Evolutionary conservation across 306 rosid genomes (phyloP), one percentile per base, ranked within the genome.

Genomic region (Cucurbita moschata): DNA sequence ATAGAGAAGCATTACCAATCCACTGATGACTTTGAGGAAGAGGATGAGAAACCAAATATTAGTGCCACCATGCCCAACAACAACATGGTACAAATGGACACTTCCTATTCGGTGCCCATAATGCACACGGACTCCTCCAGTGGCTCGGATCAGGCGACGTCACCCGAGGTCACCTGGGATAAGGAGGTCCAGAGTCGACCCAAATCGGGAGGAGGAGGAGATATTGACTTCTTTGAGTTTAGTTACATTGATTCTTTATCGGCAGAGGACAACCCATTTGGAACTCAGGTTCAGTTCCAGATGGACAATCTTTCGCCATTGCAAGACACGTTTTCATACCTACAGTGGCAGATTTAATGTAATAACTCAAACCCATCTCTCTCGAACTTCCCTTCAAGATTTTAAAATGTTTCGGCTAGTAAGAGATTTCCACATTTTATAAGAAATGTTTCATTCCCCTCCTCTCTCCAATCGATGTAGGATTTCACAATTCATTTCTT

Each of bases 71-170:
- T 30, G 35, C 4, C 35, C 4, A 38, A 9, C 68, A 62, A 26
- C 81, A 47, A 44, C 59, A 43, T 71, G 50, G n/a, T 21, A 50
- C 74, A 79, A 76, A 77, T 69, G 80, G 97, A 89, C 51, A 77
- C 76, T 3, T 84, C 91, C 2, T 92, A 94, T 14, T 94, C 98
- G 0, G 73, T 72, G 10, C 95, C 94, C 0, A 85, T 83, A 87
- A 30, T 82, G 69, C 88, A 87, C 55, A 82, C 90, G 40, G 90
- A 88, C 37, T 89, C 87, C 46, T 83, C 96, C 10, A 87, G 92
- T 82, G 43, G 85, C 70, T 90, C 98, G 14, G 97, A 88, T 78
- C 96, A 83, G 35, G 96, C 81, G 86, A 72, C 87, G 63, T 94
- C 97, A 0, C 86, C 96, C 5, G 98, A 90, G 16, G 63, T 83